Evolutionary conservation across 495 filamentous ascomycete genomes (phyloP), one percentile per base, ranked within the genome.

Genomic region (Penicillium canescens): DNA sequence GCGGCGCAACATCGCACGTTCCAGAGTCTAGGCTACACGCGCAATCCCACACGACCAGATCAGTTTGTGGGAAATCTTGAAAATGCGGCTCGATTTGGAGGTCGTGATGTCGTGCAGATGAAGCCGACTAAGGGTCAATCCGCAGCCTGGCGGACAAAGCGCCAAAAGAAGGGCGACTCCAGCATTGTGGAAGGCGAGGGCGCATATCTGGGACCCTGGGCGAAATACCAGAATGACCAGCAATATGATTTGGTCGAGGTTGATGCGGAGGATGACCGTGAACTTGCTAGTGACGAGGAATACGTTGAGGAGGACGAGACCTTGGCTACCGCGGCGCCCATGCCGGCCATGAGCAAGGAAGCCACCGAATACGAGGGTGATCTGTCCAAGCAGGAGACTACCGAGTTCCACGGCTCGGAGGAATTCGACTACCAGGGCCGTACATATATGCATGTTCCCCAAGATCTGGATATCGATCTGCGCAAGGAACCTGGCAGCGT

Each of bases 161-260:
- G 94, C 33, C 90, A 96, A 70, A 82, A 74, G 57, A 96, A 90
- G 68, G 94, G 94, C 7, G 86, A 93, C 66, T 77, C 89, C 26
- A 85, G 85, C 47, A 77, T 96, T 35, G 84, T 92, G 0, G 90
- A 96, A 57, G 94, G 94, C 0, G 86, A 89, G 6, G 86, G 85
- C 35, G 85, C 91, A 23, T 98, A 97, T 69, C 79, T 92, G 26
- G 95, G 94, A 1, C 95, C 94, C 0, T 99, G 95, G 95, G 94
- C 95, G 26, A 83, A 80, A 66, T 98, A 94, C 58, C 82, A 87
- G 52, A 77, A 82, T 54, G 77, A 85, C 35, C 75, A 79, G 54
- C 69, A 78, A 35, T 75, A 83, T 52, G 90, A 88, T 55, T 85
- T 92, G 63, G 75, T 81, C 21, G 68, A 78, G 49, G 70, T 67